Evolutionary conservation across 257 asterid genomes (phyloP).

Genomic region (Cinchona pubescens): DNA sequence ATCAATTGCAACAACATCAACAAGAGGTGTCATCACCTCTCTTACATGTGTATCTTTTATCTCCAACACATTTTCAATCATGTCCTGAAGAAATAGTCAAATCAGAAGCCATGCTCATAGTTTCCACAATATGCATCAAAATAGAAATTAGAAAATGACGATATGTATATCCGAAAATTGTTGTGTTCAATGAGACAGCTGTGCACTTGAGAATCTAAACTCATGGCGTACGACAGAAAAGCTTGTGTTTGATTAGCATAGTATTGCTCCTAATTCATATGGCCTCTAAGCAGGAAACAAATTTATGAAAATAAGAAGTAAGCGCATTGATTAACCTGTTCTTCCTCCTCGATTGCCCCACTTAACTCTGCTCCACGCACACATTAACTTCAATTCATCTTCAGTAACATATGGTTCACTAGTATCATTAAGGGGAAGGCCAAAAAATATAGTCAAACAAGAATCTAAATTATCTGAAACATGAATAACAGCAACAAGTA

Average conservation of each 20-base stretch:
- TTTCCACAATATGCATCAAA: background rate
- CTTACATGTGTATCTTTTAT: constrained; percentile 97
- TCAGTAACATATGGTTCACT: constrained; percentile 98
- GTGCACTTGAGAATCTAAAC: background rate
- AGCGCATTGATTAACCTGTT: constrained; percentile 53
- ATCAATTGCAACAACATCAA: constrained; percentile 95
- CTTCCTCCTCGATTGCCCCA: constrained; percentile 99
- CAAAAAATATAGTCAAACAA: constrained; percentile 4
- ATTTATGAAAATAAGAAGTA: constrained; percentile 4
- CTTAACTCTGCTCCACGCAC: constrained; percentile 98
- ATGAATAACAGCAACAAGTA: background rate
- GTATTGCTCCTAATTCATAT: constrained; percentile 10
- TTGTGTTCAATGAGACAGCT: background rate
- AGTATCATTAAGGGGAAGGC: constrained; percentile 24
- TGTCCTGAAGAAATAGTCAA: constrained; percentile 64
- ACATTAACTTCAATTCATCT: constrained; percentile 95
- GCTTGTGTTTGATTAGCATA: background rate
- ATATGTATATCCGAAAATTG: background rate
- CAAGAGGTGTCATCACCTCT: constrained; percentile 99
- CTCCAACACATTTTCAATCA: constrained; percentile 97
- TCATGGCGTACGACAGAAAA: constrained; percentile 3
- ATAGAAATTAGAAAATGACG: background rate
- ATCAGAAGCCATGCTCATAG: constrained; percentile 16
- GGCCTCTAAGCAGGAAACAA: background rate
- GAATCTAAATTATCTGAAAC: background rate